Base-by-base conservation (phyloP, 805 yeast species). In the Candida taoyuanica region DNA sequence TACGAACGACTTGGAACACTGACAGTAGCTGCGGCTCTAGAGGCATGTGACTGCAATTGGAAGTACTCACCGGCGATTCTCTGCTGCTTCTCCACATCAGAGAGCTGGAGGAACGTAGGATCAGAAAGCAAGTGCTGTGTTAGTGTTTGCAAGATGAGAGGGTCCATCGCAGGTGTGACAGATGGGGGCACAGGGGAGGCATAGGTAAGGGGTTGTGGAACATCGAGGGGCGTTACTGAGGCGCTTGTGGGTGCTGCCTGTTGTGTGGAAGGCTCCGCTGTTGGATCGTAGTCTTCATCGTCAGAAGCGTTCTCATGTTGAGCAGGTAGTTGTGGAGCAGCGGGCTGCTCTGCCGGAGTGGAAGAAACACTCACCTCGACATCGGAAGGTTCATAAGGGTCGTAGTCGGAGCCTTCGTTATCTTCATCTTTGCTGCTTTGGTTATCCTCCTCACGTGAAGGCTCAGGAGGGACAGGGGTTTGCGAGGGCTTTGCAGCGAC, bases 21-120 rank as follows among this genome's bases (percentile, higher is more conserved):
- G 24, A 11, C 7, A 21, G 24, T 11, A n/a, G 28, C 28, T 25
- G 9, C 14, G 15, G 11, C 30, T 28, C 28, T 25, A 8, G 8
- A 7, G n/a, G 28, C 28, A 5, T 15, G 11, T 7, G 28, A 12
- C 39, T 26, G 41, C n/a, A 29, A 26, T 27, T 30, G 44, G 2
- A 45, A 19, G 48, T 45, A 63, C 23, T 61, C 66, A 3, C 55
- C 49, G 8, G 65, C 47, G 18, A 69, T 53, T 27, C 50, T 50
- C 19, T 45, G 42, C 34, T 63, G 64, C 46, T 70, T 65, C 24
- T 62, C 61, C 3, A 34, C 41, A 8, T 68, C 67, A 3, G 66
- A 36, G 17, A 65, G 43, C 9, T 40, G 47, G 27, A 58, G 52
- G 43, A 70, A 70, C 1, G 49, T 36, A 1, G 65, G 60, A 44